Evolutionary conservation across 495 filamentous ascomycete species (phyloP).

Genomic region (Penicillium crystallinum): DNA sequence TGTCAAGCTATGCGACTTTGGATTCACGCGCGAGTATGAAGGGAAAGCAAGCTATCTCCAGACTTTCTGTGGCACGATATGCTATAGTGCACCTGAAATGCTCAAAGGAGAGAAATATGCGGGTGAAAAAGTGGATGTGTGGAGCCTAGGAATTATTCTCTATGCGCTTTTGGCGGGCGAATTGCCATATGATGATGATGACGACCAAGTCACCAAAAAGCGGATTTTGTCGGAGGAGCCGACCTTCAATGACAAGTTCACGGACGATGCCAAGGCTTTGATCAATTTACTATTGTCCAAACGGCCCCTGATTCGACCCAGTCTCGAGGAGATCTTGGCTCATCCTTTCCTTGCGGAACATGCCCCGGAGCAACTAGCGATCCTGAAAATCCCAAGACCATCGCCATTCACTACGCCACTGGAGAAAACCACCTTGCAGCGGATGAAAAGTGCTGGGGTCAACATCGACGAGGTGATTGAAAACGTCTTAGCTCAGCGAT

Average conservation of each 20-base stretch:
- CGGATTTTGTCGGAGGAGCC: constrained; percentile 83
- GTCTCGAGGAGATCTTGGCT: constrained; percentile 78
- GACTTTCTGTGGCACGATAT: constrained; percentile 96
- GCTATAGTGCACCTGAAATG: constrained; percentile 98
- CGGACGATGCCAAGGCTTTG: constrained; percentile 69
- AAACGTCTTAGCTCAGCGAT: constrained; percentile 83
- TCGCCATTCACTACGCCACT: constrained; percentile 81
- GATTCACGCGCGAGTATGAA: constrained; percentile 96
- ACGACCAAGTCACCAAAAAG: constrained; percentile 76
- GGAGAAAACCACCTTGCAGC: constrained; percentile 85
- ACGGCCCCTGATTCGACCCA: constrained; percentile 76
- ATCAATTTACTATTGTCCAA: constrained; percentile 79
- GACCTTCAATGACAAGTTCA: constrained; percentile 73
- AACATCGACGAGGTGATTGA: constrained; percentile 93
- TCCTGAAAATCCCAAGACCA: constrained; percentile 77
- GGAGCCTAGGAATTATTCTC: constrained; percentile 95
- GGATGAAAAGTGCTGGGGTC: constrained; percentile 93
- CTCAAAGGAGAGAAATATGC: constrained; percentile 97
- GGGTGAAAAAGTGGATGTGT: constrained; percentile 95
- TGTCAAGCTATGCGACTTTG: constrained; percentile 98
- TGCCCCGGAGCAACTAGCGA: constrained; percentile 83
- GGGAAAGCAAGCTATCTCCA: constrained; percentile 92
- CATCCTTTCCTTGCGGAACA: constrained; percentile 87
- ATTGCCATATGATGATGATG: constrained; percentile 92
- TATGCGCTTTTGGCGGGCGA: constrained; percentile 90